Evolutionary conservation across 345 rosid genomes (phyloP), one percentile per base, ranked within the genome.

Genomic region (Arabidopsis suecica): DNA sequence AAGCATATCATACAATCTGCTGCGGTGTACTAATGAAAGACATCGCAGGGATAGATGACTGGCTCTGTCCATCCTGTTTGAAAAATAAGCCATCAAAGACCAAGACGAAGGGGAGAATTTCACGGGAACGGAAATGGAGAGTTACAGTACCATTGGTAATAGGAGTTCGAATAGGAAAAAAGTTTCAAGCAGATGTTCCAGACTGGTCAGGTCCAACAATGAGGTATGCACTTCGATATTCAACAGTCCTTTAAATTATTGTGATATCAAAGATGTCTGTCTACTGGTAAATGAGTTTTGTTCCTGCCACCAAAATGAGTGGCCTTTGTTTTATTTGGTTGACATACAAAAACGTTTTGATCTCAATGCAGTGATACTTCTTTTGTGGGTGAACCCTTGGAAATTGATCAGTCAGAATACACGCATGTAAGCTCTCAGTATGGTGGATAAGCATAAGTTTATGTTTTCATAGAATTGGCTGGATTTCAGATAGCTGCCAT

Each of bases 151-250:
- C 93, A 18, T 84, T 84, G 80, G 79, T 30, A 63, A 79, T 81
- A 38, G 64, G 75, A 62, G 81, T 87, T 79, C 87, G 89, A 42
- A 71, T 88, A 61, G 98, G 99, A 13, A 96, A 88, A 83, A 88
- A 90, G 79, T 89, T 86, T 76, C 98, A 96, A 88, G 93, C 94
- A 4, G 87, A 93, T 50, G 88, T 96, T 75, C 91, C 96, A 68
- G 91, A 86, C 28, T 88, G 98, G 95, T 80, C 82, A 51, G 96
- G 89, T 79, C 97, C 93, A 71, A 65, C 73, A 37, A 77, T 69
- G 34, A 68, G 79, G 97, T 95, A 85, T 67, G 86, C 64, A 37
- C 68, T 38, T 62, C 42, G 28, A 25, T 71, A 67, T 76, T 63
- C 45, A 67, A 65, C 48, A 40, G 49, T 25, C 42, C 60, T 41